Base-by-base conservation (phyloP, 140 eudicot genomes). In the Flaveria floridana region DNA sequence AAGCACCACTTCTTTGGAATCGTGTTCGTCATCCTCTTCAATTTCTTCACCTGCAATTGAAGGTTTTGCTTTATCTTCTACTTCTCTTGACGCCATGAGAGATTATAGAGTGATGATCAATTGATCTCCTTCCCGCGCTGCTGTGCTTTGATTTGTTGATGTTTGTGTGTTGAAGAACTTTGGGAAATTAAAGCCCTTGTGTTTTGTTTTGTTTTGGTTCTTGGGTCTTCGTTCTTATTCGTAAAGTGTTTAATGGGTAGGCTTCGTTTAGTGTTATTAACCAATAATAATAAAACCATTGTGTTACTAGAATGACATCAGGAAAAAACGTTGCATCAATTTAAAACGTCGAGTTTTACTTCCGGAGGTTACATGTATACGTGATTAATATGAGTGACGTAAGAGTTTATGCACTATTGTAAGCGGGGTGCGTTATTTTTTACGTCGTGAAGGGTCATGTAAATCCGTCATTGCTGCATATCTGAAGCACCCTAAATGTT, bases 1-100 rank as follows among this genome's bases (percentile, higher is more conserved):
- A 50, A 93, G 72, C 70, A 87, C 93, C 34, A 68, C 72, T 59
- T 88, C 89, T 56, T 82, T 81, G 0, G 96, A 80, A 65, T 85
- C 98, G 76, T 83, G 96, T 78, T 90, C 97, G 34, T 88, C 94
- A 71, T 90, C 93, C 69, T 84, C 98, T 57, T 53, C 83, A 2
- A 63, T 71, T 64, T 67, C 81, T 48, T 51, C 85, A 52, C 1
- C 65, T 2, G 65, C 70, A 14, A 76, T 52, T 50, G 55, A 48
- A 65, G 73, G 44, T 47, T 53, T 57, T 66, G 66, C 30, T 46
- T 52, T 61, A 57, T 68, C 82, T 71, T 79, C 85, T 74, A 47
- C 69, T 70, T 71, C 75, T 42, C 47, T 78, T 73, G 86, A 69
- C 56, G 83, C 74, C 86, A 82, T 82, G 10, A 69, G 74, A 75